Percentiles rank a stretch among this genome's conserved stretches.
Evolutionary conservation across 768 basidiomycete species (phyloP).

Genomic region (Mycena galericulata): DNA sequence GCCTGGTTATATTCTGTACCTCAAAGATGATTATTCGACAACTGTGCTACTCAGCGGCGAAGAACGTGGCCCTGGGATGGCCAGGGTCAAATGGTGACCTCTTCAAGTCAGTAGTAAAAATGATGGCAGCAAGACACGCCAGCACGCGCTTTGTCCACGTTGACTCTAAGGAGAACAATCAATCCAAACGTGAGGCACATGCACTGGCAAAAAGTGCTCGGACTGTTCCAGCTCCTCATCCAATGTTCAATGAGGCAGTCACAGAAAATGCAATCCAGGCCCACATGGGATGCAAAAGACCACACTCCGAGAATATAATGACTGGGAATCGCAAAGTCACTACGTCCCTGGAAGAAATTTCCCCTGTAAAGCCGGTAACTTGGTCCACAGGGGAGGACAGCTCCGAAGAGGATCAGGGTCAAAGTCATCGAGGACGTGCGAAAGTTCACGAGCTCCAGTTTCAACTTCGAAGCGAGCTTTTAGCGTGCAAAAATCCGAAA

Average conservation of each 20-base stretch:
- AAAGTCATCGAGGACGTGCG: conserved; percentile 11
- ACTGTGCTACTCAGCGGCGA: conserved; percentile 1
- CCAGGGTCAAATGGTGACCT: neutral
- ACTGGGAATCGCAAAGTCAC: neutral
- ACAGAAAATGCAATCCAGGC: neutral
- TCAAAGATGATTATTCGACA: no score
- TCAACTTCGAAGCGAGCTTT: neutral
- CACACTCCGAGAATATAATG: neutral
- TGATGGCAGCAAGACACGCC: neutral
- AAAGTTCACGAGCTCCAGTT: conserved; percentile 15
- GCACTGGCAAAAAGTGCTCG: neutral
- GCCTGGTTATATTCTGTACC: neutral
- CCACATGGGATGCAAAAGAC: neutral
- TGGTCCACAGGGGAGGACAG: conserved; percentile 10
- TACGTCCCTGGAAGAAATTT: neutral
- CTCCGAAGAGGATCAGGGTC: neutral
- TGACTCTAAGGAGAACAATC: neutral
- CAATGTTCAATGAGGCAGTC: neutral
- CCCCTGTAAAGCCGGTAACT: neutral
- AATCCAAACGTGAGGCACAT: neutral
- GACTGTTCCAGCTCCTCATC: no score
- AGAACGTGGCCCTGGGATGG: conserved; percentile 6
- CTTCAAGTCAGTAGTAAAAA: neutral
- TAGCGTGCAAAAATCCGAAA: no score
- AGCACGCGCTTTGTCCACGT: neutral